A percentile compares a stretch with the other conserved stretches of the same genome.
These are phyloP conservation scores for Clarireedia paspali DNA, from an alignment of 2,329 filamentous ascomycete species.

Conservation along the genomic window DNA sequence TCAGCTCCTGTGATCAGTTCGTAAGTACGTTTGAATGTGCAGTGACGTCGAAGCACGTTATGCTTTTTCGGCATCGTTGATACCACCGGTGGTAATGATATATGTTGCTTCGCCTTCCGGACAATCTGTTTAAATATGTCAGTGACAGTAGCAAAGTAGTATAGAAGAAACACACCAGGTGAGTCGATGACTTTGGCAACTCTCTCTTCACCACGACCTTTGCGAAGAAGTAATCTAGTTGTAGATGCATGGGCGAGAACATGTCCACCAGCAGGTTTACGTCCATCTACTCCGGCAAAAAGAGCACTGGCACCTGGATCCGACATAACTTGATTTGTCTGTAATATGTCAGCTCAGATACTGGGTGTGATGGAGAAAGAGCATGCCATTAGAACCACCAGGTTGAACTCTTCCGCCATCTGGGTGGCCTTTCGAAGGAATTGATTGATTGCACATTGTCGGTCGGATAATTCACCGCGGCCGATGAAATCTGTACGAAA, in stretches of 20 bases:
- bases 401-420: conserved; percentile 64
- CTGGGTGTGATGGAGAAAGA: not conserved
- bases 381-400: conserved; percentile 52
- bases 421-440: conserved; percentile 56
- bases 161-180: conserved; percentile 40
- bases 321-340: conserved; percentile 66
- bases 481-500: conserved; percentile 62
- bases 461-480: conserved; percentile 58
- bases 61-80: conserved; percentile 58
- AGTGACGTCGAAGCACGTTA: conserved; percentile 25
- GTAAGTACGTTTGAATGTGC: not conserved
- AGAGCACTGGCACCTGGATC: conserved; percentile 61
- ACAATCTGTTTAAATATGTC: conserved; percentile 41
- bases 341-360: not conserved
- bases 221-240: conserved; percentile 57
- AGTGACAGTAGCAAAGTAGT: not conserved
- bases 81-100: conserved; percentile 61
- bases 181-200: conserved; percentile 64
- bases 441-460: conserved; percentile 60
- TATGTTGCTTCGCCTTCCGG: conserved; percentile 63
- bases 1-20: not conserved
- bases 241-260: conserved; percentile 62
- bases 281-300: conserved; percentile 59
- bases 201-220: conserved; percentile 61
- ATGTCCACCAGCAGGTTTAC: conserved; percentile 60